A percentile compares a stretch with the other conserved stretches of the same genome.
These are phyloP conservation scores for Vaccinium darrowii DNA, from an alignment of 148 eudicot species.

Conservation along the genomic window DNA sequence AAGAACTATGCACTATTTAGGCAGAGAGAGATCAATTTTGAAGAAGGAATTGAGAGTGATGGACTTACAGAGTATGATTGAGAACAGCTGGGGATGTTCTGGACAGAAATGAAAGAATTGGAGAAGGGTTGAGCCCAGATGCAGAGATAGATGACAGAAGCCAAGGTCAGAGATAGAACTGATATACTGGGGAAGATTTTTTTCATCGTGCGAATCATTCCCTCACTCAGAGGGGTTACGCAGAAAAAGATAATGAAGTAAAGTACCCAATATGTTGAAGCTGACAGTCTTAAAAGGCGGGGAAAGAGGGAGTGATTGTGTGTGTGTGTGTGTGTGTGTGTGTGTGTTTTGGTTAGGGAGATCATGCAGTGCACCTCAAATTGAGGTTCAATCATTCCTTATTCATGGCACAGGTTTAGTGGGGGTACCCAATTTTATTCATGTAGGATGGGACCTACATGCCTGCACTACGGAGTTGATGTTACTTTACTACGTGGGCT, in stretches of 20 bases:
- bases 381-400: not conserved
- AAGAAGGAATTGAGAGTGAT: not conserved
- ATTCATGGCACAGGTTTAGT: not conserved
- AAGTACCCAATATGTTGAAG: not conserved
- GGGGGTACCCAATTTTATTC: not conserved
- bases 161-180: not conserved
- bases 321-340: too few species aligned
- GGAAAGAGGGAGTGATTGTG: not conserved
- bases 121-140: not conserved
- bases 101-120: not conserved
- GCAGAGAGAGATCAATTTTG: too few species aligned
- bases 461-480: too few species aligned
- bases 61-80: conserved; percentile 4
- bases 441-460: too few species aligned
- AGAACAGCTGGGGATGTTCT: not conserved
- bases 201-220: not conserved
- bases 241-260: not conserved
- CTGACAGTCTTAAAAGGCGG: not conserved
- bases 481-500: too few species aligned
- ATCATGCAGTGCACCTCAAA: not conserved
- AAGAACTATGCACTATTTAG: too few species aligned
- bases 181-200: not conserved
- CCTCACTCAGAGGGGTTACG: not conserved
- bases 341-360: not conserved
- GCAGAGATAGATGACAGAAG: not conserved